Conservation (phyloP, 805 yeast species). For the Cyberlindnera amylophila region DNA sequence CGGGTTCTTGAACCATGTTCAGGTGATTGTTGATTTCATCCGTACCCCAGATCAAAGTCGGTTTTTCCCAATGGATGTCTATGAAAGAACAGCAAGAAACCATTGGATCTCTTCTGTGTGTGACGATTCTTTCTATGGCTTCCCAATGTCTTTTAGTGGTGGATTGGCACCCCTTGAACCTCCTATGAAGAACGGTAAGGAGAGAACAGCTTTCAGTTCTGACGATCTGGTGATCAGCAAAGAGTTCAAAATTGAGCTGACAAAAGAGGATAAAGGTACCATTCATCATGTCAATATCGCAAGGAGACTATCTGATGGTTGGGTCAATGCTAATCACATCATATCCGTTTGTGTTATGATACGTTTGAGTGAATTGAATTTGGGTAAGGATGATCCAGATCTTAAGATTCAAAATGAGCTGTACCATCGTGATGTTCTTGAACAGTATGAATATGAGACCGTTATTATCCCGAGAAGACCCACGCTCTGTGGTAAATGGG, state of each 20-base stretch:
- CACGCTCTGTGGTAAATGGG: constrained; percentile 28
- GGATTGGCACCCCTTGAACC: constrained; percentile 17
- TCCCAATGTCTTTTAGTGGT: constrained; percentile 20
- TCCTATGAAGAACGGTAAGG: constrained; percentile 1
- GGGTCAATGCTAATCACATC: constrained; percentile 22
- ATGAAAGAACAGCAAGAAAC: constrained; percentile 6
- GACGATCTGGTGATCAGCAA: constrained; percentile 8
- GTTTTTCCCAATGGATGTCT: constrained; percentile 8
- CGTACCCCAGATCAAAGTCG: constrained; percentile 14
- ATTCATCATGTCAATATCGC: constrained; percentile 4
- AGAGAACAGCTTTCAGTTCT: background rate
- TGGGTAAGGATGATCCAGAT: constrained; percentile 27
- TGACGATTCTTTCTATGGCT: constrained; percentile 18
- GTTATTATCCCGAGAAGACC: constrained; percentile 9
- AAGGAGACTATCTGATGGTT: constrained; percentile 26
- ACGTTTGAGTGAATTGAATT: constrained; percentile 17
- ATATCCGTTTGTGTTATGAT: constrained; percentile 18
- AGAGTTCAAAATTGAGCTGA: constrained; percentile 9
- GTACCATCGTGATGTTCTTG: constrained; percentile 24
- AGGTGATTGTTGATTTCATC: constrained; percentile 20
- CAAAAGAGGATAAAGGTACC: constrained; percentile 5
- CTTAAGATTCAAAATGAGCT: constrained; percentile 24
- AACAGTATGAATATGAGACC: constrained; percentile 19
- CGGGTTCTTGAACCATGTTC: constrained; percentile 13
- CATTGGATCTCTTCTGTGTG: constrained; percentile 17